Conservation (phyloP, 768 basidiomycete species). For the Kockovaella imperatae region DNA sequence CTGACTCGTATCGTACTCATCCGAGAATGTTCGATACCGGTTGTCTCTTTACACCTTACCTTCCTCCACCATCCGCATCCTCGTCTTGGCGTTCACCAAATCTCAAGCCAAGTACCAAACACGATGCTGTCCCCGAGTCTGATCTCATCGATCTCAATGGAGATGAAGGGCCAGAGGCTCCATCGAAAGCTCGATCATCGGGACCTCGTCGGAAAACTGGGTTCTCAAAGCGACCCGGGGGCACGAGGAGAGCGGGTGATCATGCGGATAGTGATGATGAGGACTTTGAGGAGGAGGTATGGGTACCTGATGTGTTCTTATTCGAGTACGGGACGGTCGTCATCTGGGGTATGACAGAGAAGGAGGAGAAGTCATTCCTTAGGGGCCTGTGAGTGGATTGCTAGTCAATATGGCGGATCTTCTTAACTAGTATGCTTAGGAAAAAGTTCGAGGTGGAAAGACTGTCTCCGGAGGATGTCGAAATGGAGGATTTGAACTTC, state of each 20-base stretch:
- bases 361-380: conserved; percentile 81
- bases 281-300: conserved; percentile 41
- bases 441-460: conserved; percentile 91
- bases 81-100: conserved; percentile 36
- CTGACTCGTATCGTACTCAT: conserved; percentile 72
- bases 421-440: conserved; percentile 48
- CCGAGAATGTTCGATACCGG: conserved; percentile 76
- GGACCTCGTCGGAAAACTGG: conserved; percentile 27
- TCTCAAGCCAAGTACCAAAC: conserved; percentile 23
- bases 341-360: conserved; percentile 95
- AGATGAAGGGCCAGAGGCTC: not conserved
- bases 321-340: conserved; percentile 93
- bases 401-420: not conserved
- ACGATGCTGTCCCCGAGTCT: conserved; percentile 25
- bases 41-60: conserved; percentile 87
- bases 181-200: not conserved
- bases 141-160: conserved; percentile 38
- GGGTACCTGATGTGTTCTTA: conserved; percentile 67
- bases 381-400: conserved; percentile 70
- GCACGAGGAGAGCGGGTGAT: conserved; percentile 11
- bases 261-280: conserved; percentile 30
- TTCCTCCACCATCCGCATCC: conserved; percentile 48
- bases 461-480: conserved; percentile 72
- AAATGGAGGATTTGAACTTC: conserved; percentile 95
- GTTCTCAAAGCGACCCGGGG: conserved; percentile 38